Conservation (phyloP, 228 moss, liverwort and hornwort species). For the Sphagnum magellanicum region DNA sequence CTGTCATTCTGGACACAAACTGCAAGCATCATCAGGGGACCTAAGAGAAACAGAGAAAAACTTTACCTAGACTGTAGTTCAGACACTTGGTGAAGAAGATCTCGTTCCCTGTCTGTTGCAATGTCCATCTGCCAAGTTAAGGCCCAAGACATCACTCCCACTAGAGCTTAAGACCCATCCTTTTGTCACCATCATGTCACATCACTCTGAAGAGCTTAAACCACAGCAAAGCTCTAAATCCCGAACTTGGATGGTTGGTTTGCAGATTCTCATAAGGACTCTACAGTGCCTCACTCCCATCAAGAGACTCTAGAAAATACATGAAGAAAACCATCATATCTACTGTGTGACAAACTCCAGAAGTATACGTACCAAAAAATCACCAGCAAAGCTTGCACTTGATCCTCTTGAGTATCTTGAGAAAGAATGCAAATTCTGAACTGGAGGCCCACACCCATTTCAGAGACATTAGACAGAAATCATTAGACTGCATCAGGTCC, state of each 20-base stretch:
- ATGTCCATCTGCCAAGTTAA: conserved; percentile 24
- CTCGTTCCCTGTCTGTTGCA: conserved; percentile 60
- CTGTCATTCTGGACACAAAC: too few relatives aligned
- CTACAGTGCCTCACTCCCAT: too few relatives aligned
- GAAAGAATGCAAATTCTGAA: background rate
- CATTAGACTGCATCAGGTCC: too few relatives aligned
- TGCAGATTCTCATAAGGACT: too few relatives aligned
- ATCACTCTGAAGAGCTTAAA: too few relatives aligned
- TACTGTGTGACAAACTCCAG: background rate
- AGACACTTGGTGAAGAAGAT: conserved; percentile 64
- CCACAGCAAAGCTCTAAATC: too few relatives aligned
- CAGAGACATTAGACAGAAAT: too few relatives aligned
- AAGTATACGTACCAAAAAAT: background rate
- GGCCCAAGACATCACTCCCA: background rate
- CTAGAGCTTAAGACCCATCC: background rate
- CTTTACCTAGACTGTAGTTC: conserved; percentile 57
- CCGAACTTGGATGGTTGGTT: too few relatives aligned
- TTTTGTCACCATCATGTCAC: background rate
- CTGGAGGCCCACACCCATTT: background rate
- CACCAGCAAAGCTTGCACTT: conserved; percentile 2
- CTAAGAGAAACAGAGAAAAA: background rate
- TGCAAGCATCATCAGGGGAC: too few relatives aligned
- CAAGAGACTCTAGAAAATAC: too few relatives aligned
- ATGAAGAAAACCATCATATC: too few relatives aligned
- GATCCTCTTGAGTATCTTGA: conserved; percentile 5